phyloP scores from a whole-genome alignment of 768 basidiomycete genomes.

The Leucosporidium scottii region DNA sequence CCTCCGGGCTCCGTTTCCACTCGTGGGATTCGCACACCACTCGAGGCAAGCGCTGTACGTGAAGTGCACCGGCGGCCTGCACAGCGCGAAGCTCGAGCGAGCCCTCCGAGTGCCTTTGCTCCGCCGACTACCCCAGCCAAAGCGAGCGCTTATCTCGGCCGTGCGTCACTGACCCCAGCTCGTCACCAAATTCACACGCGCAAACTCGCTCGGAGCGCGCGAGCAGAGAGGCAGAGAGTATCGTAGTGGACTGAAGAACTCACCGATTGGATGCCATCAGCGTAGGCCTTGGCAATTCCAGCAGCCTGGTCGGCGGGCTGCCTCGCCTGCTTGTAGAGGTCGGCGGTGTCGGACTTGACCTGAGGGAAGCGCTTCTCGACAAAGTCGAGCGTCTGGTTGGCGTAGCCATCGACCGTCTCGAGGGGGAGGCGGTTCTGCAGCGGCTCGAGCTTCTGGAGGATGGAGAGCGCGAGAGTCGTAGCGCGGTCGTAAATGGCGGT shows the following conservation, averaged over 20 bases:
- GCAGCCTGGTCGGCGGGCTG: constrained; percentile 22
- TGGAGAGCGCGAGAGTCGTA: background rate
- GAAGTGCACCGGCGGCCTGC: too few species aligned
- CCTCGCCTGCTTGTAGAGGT: constrained; percentile 7
- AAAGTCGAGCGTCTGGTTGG: constrained; percentile 21
- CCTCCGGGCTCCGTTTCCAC: too few species aligned
- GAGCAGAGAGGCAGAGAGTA: background rate
- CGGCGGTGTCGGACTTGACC: constrained; percentile 27
- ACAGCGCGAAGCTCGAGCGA: background rate
- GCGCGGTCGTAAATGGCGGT: constrained; percentile 14
- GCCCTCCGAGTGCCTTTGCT: background rate
- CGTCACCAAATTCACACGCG: too few species aligned
- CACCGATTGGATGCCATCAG: constrained; percentile 12
- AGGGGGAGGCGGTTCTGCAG: constrained; percentile 26
- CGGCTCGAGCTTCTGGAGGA: constrained; percentile 21
- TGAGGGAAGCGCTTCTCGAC: constrained; percentile 28
- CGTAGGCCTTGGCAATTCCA: constrained; percentile 2
- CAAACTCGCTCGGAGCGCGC: background rate
- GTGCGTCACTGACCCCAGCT: background rate
- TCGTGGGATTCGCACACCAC: too few species aligned
- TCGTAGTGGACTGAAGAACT: background rate
- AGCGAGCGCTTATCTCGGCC: background rate
- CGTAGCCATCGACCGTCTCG: constrained; percentile 24
- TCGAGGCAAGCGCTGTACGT: too few species aligned
- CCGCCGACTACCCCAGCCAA: background rate